Evolutionary conservation across 2,329 filamentous ascomycete genomes (phyloP).

Genomic region (Pseudogymnoascus sp.): DNA sequence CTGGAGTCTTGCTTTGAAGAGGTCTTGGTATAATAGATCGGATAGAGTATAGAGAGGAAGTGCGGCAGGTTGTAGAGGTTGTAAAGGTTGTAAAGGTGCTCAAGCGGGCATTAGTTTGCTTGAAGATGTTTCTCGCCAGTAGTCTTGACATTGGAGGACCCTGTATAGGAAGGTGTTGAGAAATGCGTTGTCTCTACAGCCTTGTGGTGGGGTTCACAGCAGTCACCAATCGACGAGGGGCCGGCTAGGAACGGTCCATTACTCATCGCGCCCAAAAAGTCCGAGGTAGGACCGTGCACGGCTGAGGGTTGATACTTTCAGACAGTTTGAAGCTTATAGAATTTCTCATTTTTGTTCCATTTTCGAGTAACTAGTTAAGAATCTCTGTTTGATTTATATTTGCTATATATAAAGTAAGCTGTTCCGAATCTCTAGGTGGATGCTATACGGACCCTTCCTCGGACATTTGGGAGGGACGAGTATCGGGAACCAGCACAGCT

Average conservation of each 20-base stretch:
- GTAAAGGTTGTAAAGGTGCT: neutral
- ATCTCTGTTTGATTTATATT: neutral
- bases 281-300: slow-evolving; percentile 3
- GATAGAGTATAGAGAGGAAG: neutral
- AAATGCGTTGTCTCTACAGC: slow-evolving; percentile 4
- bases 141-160: slow-evolving; percentile 8
- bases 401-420: neutral
- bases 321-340: neutral
- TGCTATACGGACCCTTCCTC: neutral
- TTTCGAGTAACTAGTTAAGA: neutral
- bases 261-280: neutral
- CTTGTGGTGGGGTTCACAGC: slow-evolving; percentile 2
- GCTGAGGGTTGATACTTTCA: neutral
- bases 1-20: neutral
- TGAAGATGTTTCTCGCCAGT: slow-evolving; percentile 7
- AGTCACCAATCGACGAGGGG: slow-evolving; percentile 2
- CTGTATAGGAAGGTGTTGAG: slow-evolving; percentile 9
- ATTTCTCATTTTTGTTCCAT: neutral
- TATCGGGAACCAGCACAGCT: neutral
- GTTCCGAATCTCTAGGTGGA: neutral
- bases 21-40: neutral
- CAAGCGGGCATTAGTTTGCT: slow-evolving; percentile 4
- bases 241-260: slow-evolving; percentile 2
- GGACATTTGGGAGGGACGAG: neutral
- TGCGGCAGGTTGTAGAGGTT: neutral